Evolutionary conservation across 495 filamentous ascomycete species (phyloP).

Genomic region (Talaromyces ruber): DNA sequence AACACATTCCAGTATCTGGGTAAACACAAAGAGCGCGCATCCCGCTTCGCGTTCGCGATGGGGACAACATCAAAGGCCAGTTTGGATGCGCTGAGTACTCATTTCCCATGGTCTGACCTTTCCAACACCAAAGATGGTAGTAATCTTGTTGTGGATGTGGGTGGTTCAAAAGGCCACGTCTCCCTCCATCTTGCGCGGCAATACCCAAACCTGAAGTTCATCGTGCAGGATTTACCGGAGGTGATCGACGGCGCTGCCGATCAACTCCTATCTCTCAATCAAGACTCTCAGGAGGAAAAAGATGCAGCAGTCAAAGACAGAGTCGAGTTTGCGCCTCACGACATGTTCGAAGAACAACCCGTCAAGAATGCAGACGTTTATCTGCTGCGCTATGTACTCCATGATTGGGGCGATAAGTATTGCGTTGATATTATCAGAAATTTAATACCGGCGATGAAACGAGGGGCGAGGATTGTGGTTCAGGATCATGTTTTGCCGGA

Average conservation of each 20-base stretch:
- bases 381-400: constrained; percentile 44
- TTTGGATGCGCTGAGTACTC: constrained; percentile 30
- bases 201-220: constrained; percentile 20
- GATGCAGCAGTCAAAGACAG: constrained; percentile 10
- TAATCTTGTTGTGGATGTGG: constrained; percentile 17
- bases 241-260: constrained; percentile 18
- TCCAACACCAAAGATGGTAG: too few species aligned
- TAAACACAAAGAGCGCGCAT: constrained; percentile 18
- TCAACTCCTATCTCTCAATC: not conserved
- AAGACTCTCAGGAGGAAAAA: too few species aligned
- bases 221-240: constrained; percentile 47
- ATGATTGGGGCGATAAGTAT: constrained; percentile 41
- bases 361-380: constrained; percentile 43
- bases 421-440: constrained; percentile 31
- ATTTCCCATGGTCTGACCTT: constrained; percentile 12
- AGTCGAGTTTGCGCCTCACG: constrained; percentile 35
- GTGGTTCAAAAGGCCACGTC: constrained; percentile 21
- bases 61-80: constrained; percentile 29
- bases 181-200: constrained; percentile 17
- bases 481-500: constrained; percentile 45
- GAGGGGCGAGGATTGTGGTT: constrained; percentile 27
- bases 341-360: constrained; percentile 42
- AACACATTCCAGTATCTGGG: constrained; percentile 6
- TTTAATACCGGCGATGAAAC: constrained; percentile 30
- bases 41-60: constrained; percentile 47